Evolutionary conservation across 2,329 filamentous ascomycete genomes (phyloP).

Genomic region (Fonsecaea nubica): DNA sequence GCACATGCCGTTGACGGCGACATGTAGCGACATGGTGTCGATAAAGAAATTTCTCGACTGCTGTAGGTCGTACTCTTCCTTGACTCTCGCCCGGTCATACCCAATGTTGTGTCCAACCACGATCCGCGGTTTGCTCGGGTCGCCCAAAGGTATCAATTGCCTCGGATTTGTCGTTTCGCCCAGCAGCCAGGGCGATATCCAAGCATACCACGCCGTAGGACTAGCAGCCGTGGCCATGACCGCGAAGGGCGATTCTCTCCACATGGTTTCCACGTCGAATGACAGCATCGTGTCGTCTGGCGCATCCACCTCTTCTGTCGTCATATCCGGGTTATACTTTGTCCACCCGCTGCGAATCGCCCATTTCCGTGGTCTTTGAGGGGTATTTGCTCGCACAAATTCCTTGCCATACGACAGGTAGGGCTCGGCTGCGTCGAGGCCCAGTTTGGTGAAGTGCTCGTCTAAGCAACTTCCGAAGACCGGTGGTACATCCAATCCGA

Average conservation of each 20-base stretch:
- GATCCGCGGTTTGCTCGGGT: conserved; percentile 73
- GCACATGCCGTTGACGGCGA: conserved; percentile 98
- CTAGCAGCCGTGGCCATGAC: conserved; percentile 96
- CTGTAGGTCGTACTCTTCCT: conserved; percentile 84
- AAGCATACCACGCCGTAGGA: conserved; percentile 92
- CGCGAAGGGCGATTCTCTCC: conserved; percentile 87
- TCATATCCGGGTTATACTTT: conserved; percentile 80
- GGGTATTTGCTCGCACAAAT: conserved; percentile 68
- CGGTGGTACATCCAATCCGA: conserved; percentile 83
- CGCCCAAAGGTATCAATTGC: conserved; percentile 86
- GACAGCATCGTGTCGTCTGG: conserved; percentile 83
- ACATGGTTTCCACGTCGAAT: conserved; percentile 98
- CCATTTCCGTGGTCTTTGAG: conserved; percentile 74
- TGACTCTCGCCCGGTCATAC: conserved; percentile 85
- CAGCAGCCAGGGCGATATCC: conserved; percentile 94
- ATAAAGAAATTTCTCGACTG: conserved; percentile 87
- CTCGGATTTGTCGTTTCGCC: conserved; percentile 77
- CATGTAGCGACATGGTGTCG: conserved; percentile 97
- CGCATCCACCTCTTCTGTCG: conserved; percentile 72
- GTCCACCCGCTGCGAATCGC: conserved; percentile 85
- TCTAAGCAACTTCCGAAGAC: conserved; percentile 83
- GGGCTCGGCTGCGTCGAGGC: conserved; percentile 84
- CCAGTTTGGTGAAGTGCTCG: conserved; percentile 91
- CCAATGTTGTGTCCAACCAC: conserved; percentile 95
- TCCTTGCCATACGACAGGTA: conserved; percentile 76